These are phyloP conservation scores for Tetradesmus lagerheimii DNA, from an alignment of 139 green algal species.

Conservation along the genomic window DNA sequence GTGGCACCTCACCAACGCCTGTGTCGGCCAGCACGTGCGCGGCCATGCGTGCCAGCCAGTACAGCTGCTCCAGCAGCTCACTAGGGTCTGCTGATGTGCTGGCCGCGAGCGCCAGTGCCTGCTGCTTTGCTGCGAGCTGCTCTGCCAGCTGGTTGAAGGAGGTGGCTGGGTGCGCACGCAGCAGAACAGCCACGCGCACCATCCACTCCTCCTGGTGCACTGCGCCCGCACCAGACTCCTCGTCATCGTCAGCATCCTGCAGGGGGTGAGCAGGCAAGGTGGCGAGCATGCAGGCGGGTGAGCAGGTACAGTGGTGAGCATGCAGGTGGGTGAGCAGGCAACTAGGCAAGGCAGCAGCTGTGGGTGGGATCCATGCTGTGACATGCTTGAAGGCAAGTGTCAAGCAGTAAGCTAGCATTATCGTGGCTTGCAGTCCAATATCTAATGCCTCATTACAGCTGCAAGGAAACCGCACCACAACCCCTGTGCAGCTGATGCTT, in stretches of 20 bases:
- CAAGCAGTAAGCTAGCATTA: not conserved
- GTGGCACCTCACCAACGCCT: constrained; percentile 82
- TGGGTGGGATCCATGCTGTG: no score
- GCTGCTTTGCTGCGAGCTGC: constrained; percentile 46
- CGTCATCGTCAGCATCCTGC: constrained; percentile 63
- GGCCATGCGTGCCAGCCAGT: constrained; percentile 78
- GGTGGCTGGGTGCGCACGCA: constrained; percentile 56
- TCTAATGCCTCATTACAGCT: not conserved
- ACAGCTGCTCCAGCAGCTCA: constrained; percentile 84
- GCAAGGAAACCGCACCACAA: not conserved
- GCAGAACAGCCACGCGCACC: constrained; percentile 68
- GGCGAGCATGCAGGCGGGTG: not conserved
- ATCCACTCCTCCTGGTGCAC: constrained; percentile 74
- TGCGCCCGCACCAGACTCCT: constrained; percentile 69
- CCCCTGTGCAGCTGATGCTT: not conserved
- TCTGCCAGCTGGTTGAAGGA: constrained; percentile 66
- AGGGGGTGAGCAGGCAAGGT: not conserved
- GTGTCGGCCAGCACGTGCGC: constrained; percentile 84
- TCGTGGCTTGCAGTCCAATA: no score
- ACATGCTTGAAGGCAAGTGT: not conserved
- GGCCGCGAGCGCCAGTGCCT: constrained; percentile 49
- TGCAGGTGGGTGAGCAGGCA: not conserved
- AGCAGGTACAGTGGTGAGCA: not conserved
- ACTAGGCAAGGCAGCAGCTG: no score
- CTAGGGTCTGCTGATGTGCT: constrained; percentile 50